Base-by-base conservation (phyloP, 176 grass and related monocot genomes). In the Oryza officinalis region DNA sequence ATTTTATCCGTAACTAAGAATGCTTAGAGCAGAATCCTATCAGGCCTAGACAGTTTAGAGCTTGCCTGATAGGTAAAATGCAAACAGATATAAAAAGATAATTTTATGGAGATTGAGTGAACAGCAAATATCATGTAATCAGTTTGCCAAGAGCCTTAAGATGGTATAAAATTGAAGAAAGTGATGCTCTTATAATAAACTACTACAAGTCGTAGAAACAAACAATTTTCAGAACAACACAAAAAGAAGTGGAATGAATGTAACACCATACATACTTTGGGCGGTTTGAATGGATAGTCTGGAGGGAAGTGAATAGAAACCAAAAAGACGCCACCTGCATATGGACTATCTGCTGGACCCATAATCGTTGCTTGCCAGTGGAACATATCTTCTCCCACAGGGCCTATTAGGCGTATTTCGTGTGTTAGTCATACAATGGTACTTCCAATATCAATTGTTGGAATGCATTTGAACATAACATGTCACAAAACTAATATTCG, bases 261-360 rank as follows among this genome's bases (percentile, higher is more conserved):
- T 22, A 20, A 40, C 32, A 4, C 32, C 28, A 13, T 23, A 0
- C 47, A 78, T 74, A 90, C 88, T 84, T 90, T 90, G 8, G 88
- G 88, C 49, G 88, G 88, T 73, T 90, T 90, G 80, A 90, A 90
- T 10, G 88, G 88, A 75, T 90, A 90, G 68, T 90, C 88, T 2
- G 88, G 88, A n/a, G 88, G 88, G 5, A 90, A 90, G 79, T 90
- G 88, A 59, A 90, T 90, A 7, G 88, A 74, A 66, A 90, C 84
- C 79, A 90, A 83, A 63, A 90, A 90, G 35, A 90, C 88, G 0
- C 88, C 88, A n/a, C 88, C 88, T 2, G 88, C 59, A 6, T 90
- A 90, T 14, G 84, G 88, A 80, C 88, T 90, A 67, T 90, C 88
- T 30, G 88, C 13, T 83, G 88, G 88, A 63, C 88, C 88, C 84